These are phyloP conservation scores for Penicillium decumbens DNA, from an alignment of 2,329 filamentous ascomycete species.

Conservation along the genomic window DNA sequence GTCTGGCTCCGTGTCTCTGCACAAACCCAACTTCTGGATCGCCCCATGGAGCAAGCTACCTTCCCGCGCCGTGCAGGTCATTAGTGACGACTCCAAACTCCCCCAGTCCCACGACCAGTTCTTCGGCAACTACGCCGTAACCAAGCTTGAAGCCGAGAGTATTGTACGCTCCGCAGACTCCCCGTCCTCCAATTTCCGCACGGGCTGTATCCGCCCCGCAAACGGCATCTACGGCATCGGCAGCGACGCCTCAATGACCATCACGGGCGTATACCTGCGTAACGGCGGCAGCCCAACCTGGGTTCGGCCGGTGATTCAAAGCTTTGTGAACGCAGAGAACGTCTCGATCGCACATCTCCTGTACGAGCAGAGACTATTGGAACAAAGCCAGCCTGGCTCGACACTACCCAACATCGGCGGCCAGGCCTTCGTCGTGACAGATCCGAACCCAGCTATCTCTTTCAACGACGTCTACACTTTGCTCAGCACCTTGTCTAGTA, in stretches of 20 bases:
- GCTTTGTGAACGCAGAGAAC: conserved; percentile 50
- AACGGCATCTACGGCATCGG: conserved; percentile 52
- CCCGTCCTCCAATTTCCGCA: conserved; percentile 43
- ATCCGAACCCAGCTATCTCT: conserved; percentile 44
- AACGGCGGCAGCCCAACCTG: conserved; percentile 41
- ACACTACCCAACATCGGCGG: conserved; percentile 37
- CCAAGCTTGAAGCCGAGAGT: conserved; percentile 51
- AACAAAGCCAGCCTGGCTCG: conserved; percentile 21
- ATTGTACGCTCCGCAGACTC: conserved; percentile 47
- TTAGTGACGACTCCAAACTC: conserved; percentile 43
- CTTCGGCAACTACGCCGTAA: conserved; percentile 48
- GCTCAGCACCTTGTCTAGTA: conserved; percentile 28
- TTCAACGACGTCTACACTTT: conserved; percentile 33
- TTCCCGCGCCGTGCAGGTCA: conserved; percentile 42
- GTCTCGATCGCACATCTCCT: conserved; percentile 52
- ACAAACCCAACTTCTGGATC: conserved; percentile 43
- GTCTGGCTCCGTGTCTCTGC: conserved; percentile 47
- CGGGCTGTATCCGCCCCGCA: conserved; percentile 52
- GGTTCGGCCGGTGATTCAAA: conserved; percentile 46
- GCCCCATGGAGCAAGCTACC: conserved; percentile 44
- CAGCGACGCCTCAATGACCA: conserved; percentile 36
- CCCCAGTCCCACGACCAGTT: conserved; percentile 43
- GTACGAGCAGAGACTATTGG: conserved; percentile 50
- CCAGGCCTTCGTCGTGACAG: conserved; percentile 50
- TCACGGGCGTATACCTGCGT: conserved; percentile 42